phyloP scores from a whole-genome alignment of 73 alveolate species.

The Breviolum minutum region DNA sequence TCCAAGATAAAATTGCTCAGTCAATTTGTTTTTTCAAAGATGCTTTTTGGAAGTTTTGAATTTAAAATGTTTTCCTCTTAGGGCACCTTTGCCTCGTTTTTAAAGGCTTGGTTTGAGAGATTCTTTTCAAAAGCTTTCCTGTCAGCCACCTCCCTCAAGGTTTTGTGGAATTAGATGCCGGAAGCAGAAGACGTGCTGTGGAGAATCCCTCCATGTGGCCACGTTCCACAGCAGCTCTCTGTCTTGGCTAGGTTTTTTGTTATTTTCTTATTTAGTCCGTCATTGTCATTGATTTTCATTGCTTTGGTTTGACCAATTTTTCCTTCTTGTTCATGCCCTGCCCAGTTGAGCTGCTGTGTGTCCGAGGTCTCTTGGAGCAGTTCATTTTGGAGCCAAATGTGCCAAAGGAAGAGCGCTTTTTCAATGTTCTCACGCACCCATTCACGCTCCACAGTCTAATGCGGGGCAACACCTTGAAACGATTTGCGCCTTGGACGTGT shows the following conservation, averaged over 20 bases:
- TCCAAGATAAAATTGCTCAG: too few species aligned
- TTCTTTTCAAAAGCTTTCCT: too few species aligned
- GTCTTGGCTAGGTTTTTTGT: neutral
- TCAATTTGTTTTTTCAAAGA: too few species aligned
- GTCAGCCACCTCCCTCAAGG: neutral
- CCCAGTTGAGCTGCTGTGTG: constrained; percentile 40
- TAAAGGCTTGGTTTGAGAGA: too few species aligned
- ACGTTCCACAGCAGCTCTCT: constrained; percentile 17
- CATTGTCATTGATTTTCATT: too few species aligned
- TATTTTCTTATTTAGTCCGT: too few species aligned
- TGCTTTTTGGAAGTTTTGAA: too few species aligned
- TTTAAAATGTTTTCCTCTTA: neutral
- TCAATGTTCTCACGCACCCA: neutral
- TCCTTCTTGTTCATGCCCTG: neutral
- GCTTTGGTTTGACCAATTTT: neutral
- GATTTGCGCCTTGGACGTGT: neutral
- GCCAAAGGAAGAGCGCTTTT: neutral
- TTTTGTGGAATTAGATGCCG: neutral
- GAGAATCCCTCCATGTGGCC: neutral
- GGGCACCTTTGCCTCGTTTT: too few species aligned
- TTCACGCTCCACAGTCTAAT: constrained; percentile 12
- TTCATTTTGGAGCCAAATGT: neutral
- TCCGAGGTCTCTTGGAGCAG: constrained; percentile 39
- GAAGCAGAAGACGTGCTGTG: neutral
- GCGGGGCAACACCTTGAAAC: neutral